These are phyloP conservation scores for Brettanomyces anomalus DNA, from an alignment of 805 yeast species.

Conservation along the genomic window DNA sequence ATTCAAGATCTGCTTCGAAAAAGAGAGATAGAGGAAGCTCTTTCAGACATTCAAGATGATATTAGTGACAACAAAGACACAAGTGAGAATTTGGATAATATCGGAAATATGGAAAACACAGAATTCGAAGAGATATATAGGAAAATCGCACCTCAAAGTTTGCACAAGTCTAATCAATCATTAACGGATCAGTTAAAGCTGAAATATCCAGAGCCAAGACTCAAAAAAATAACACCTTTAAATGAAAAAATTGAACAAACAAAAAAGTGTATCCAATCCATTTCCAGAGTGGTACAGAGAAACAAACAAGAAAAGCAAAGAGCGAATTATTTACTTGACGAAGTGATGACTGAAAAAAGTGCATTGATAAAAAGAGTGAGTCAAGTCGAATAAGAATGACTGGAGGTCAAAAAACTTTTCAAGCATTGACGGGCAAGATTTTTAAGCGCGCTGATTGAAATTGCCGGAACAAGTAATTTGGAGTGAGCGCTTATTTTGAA, in stretches of 20 bases:
- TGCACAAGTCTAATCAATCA: neutral
- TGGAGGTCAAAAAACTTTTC: neutral
- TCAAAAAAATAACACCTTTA: neutral
- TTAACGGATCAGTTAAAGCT: neutral
- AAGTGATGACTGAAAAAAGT: neutral
- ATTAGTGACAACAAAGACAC: too few relatives aligned
- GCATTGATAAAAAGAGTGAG: neutral
- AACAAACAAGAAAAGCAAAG: neutral
- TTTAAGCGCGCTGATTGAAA: conserved; percentile 8
- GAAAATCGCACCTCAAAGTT: neutral
- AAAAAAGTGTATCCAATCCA: neutral
- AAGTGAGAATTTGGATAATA: conserved; percentile 9
- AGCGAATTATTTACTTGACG: neutral
- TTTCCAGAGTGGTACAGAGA: neutral
- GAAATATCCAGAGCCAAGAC: neutral
- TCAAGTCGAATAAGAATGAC: neutral
- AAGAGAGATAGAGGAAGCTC: conserved; percentile 27
- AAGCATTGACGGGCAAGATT: conserved; percentile 1
- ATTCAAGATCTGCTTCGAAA: conserved; percentile 19
- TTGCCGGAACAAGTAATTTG: conserved; percentile 12
- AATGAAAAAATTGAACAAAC: neutral
- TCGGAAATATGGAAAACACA: neutral
- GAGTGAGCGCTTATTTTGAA: conserved; percentile 10
- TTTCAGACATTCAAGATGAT: conserved; percentile 19
- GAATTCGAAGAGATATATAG: neutral